phyloP scores from a whole-genome alignment of 768 basidiomycete genomes.

The Boletus rufocinnamomeus region DNA sequence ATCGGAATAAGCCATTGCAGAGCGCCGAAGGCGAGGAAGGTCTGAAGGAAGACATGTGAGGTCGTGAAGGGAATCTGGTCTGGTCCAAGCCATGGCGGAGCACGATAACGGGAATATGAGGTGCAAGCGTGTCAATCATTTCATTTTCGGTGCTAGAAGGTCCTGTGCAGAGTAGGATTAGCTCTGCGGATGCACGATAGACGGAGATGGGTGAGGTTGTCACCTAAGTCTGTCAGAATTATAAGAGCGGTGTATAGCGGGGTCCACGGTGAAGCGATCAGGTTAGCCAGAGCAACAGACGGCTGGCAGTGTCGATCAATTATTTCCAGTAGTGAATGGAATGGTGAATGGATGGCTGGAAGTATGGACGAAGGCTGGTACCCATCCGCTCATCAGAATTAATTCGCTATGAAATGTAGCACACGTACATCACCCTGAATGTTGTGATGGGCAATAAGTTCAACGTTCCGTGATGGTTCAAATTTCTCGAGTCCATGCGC shows the following conservation, averaged over 20 bases:
- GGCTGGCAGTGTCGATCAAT: conserved; percentile 55
- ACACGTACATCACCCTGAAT: conserved; percentile 47
- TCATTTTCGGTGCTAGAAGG: conserved; percentile 40
- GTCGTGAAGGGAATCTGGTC: conserved; percentile 31
- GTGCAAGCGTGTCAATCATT: conserved; percentile 50
- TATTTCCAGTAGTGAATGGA: conserved; percentile 52
- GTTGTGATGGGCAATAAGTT: conserved; percentile 54
- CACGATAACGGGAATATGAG: conserved; percentile 59
- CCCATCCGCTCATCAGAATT: conserved; percentile 10
- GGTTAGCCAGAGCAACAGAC: conserved; percentile 48
- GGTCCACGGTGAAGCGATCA: conserved; percentile 58
- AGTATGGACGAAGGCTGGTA: conserved; percentile 38
- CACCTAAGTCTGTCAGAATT: conserved; percentile 52
- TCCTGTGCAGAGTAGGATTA: conserved; percentile 21
- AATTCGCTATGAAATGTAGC: background rate
- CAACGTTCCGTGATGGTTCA: conserved; percentile 65
- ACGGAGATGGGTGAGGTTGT: conserved; percentile 11
- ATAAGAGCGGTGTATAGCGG: conserved; percentile 64
- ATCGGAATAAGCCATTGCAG: conserved; percentile 61
- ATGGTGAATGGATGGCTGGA: conserved; percentile 55
- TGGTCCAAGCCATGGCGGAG: conserved; percentile 45
- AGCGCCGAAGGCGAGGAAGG: conserved; percentile 54
- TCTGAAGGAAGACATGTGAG: conserved; percentile 55
- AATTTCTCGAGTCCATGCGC: conserved; percentile 65
- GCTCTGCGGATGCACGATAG: background rate